Base-by-base conservation (phyloP, 2,329 filamentous ascomycete genomes). In the Parastagonospora nodorum region DNA sequence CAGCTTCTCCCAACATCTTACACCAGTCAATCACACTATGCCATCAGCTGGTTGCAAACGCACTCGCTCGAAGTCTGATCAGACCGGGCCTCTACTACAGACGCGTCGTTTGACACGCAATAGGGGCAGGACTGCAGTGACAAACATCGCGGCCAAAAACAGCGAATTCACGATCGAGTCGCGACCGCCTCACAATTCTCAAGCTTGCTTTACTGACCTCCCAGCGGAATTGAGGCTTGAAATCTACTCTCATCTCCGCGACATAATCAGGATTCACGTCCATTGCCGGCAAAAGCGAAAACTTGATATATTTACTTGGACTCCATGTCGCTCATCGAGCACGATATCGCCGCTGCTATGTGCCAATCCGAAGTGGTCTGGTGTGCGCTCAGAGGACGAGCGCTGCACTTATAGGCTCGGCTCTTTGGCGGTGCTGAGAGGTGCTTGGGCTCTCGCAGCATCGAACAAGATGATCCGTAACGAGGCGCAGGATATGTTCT, bases 351-450 rank as follows among this genome's bases (percentile, higher is more conserved):
- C 55, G 1, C 45, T 62, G 2, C 54, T 64, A 15, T 66, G 61
- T 45, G 51, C 51, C n/a, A 61, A 63, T 40, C 62, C 63, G 30
- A 63, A 61, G 44, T 64, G 60, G 60, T 61, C 60, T 4, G 56
- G 58, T 27, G 40, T 61, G 12, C 58, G 59, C 33, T 15, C n/a
- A 11, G 58, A 63, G 40, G 35, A 36, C 2, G 50, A 58, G 8
- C 51, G 57, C 5, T 64, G 61, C 49, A 53, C 55, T 6, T 51
- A 55, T 45, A 38, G 46, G 14, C n/a, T 28, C 14, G 14, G 42
- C 2, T 14, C 15, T 1, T 53, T 51, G 5, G 32, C 49, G 6
- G 42, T 50, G n/a, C 48, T 45, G 12, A 19, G 11, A 4, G 58
- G 59, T 8, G 50, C 53, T 40, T 37, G 43, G 19, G 59, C 48